Percentiles rank a stretch among this genome's conserved stretches.
These are phyloP conservation scores for Galeopsis tetrahit DNA, from an alignment of 257 asterid species.

Conservation along the genomic window DNA sequence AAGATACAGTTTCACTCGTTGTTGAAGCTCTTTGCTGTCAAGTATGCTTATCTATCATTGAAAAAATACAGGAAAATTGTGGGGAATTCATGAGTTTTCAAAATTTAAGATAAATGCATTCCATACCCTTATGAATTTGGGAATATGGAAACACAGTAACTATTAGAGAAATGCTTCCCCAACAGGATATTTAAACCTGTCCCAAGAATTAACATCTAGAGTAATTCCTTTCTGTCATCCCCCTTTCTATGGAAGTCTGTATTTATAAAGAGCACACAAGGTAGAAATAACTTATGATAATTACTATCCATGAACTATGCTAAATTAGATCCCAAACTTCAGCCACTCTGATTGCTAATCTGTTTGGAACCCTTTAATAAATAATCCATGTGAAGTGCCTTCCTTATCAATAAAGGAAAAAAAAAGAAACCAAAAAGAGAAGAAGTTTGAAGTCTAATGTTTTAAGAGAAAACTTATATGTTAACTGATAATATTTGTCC, in stretches of 20 bases:
- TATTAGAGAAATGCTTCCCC: background rate
- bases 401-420: background rate
- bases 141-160: slow-evolving; percentile 13
- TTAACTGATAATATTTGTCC: background rate
- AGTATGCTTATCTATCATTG: slow-evolving; percentile 71
- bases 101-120: slow-evolving; percentile 11
- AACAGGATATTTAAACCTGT: no score
- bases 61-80: slow-evolving; percentile 19
- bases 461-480: background rate
- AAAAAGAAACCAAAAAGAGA: background rate
- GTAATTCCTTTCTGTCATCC: no score
- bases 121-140: background rate
- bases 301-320: no score
- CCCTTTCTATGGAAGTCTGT: no score
- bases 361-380: no score
- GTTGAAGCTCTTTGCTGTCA: slow-evolving; percentile 94
- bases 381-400: no score
- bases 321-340: no score
- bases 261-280: no score
- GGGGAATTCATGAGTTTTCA: slow-evolving; percentile 21
- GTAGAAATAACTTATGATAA: no score
- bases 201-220: no score
- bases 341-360: no score
- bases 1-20: slow-evolving; percentile 74
- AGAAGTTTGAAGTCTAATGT: background rate